Evolutionary conservation across 1,284 basidiomycete species (phyloP).

Genomic region (Entoloma clypeatum): DNA sequence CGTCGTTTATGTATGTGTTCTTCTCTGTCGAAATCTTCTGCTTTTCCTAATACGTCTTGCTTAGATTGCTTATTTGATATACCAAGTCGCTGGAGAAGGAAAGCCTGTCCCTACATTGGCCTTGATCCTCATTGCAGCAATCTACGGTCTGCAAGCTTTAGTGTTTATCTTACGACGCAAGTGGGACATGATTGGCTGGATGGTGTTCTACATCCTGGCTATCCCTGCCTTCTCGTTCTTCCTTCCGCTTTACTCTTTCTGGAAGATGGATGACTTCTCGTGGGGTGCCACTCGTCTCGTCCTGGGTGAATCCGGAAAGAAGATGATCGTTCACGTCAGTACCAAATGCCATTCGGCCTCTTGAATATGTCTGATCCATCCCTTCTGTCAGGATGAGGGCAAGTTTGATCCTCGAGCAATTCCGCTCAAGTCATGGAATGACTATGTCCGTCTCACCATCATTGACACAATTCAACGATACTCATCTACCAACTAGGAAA

Average conservation of each 20-base stretch:
- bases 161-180: conserved; percentile 85
- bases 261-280: conserved; percentile 99
- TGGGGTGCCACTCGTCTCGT: conserved; percentile 97
- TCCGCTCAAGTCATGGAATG: conserved; percentile 94
- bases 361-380: conserved; percentile 13
- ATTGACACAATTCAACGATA: conserved; percentile 3
- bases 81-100: conserved; percentile 63
- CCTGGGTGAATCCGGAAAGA: conserved; percentile 92
- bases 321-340: conserved; percentile 88
- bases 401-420: conserved; percentile 92
- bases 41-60: conserved; percentile 14
- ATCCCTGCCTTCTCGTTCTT: conserved; percentile 92
- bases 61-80: conserved; percentile 85
- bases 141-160: conserved; percentile 89
- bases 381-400: conserved; percentile 79
- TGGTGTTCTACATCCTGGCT: conserved; percentile 93
- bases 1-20: conserved; percentile 80
- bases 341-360: neutral
- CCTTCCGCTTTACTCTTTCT: conserved; percentile 96
- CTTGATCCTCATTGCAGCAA: conserved; percentile 87
- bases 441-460: conserved; percentile 61
- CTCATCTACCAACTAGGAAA: conserved; percentile 51
- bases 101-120: conserved; percentile 74
- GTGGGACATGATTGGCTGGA: conserved; percentile 97
- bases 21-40: conserved; percentile 2